Base-by-base conservation (phyloP, 495 filamentous ascomycete genomes). In the Trichoderma orchidacearum region DNA sequence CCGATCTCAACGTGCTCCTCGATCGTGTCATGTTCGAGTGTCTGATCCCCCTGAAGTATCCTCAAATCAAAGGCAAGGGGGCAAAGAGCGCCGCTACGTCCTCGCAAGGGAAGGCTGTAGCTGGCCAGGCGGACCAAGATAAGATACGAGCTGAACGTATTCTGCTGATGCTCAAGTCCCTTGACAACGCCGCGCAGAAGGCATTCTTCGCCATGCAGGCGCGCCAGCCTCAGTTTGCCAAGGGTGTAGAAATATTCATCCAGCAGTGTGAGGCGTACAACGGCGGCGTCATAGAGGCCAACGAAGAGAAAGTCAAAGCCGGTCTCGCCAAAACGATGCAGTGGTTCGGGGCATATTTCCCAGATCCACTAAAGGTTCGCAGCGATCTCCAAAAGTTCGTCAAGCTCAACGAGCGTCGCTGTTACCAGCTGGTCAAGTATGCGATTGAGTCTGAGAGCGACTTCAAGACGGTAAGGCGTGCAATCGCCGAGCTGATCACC, bases 141-240 rank as follows among this genome's bases (percentile, higher is more conserved):
- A 87, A 84, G 62, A 84, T 96, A 30, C 82, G 93, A 3, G 85
- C 87, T 8, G 88, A 92, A 67, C 82, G 93, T 36, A 85, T 96
- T 30, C 75, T 98, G 2, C 77, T 94, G 2, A 74, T 97, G 3
- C 75, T 93, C 13, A 83, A 81, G 51, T 85, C 85, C 15, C 74
- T 98, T 7, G 90, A 95, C 61, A 75, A 75, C 13, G 86, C 80
- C 61, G 85, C 89, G 2, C 88, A 85, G 65, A 88, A 82, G 64
- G 91, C 92, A 0, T 92, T 96, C 64, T 93, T 95, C 65, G 85
- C 84, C n/a, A 78, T 93, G 62, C 86, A 92, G 66, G 76, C 75
- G 21, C 81, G 89, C 51, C 89, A 90, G 63, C 76, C 81, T 5
- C 75, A 76, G 50, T 83, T 86, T 61, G 80, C 85, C 25, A 82